Evolutionary conservation across 75 land plant species (phyloP), one percentile per base, ranked within the genome.

Genomic region (Sequoia sempervirens): DNA sequence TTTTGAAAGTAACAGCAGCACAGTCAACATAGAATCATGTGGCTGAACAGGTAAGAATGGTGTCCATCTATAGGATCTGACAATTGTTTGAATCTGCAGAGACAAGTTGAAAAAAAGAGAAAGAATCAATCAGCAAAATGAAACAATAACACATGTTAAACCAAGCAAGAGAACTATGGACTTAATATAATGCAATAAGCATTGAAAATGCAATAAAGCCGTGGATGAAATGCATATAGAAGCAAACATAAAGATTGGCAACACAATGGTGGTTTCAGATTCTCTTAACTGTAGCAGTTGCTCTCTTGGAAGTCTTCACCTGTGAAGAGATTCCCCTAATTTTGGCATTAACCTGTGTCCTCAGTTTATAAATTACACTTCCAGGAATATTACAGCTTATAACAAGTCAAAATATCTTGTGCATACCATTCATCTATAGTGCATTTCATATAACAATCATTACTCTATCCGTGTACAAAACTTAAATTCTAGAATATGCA

Each of bases 11-110:
- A 97, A 84, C 89, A 97, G 83, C 50, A 97, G 82, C 70, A 94
- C 94, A 78, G 92, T 95, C 75, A 95, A 81, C 99, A 97, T 97
- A 12, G 97, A 92, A 88, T 93, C 95, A 66, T 97, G 92, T 47
- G 81, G 83, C 79, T 89, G 88, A 82, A 95, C 92, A 58, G 99
- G 99, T 40, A 97, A 82, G 82, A 95, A 95, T 68, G 99, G 97
- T 18, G 94, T 93, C 95, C 93, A 95, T 18, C 95, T 82, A 72
- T 80, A 96, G 40, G 93, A 86, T 74, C 89, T 90, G 2, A 96
- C 73, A 53, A 96, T 89, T 46, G 91, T 87, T 85, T 81, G 82
- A 12, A 95, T 95, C 99, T 96, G 88, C 64, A 79, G 41, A 79
- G 84, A 32, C 38, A 75, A 37, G 43, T 2, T 15, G 84, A 78